Conservation (phyloP, 257 asterid species). For the Solanum stenotomum region DNA sequence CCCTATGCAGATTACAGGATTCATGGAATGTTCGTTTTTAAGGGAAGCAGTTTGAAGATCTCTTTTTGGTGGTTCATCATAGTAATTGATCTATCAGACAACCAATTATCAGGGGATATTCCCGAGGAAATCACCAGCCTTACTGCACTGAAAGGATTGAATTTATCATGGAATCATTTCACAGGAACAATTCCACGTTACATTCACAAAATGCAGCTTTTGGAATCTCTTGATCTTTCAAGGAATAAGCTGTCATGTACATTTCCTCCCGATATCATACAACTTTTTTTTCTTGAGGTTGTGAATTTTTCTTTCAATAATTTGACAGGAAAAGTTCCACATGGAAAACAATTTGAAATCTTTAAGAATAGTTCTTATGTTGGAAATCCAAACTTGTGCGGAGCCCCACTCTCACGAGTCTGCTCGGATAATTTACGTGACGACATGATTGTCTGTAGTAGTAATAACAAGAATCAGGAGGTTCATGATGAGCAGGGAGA, state of each 20-base stretch:
- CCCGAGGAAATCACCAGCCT: neutral
- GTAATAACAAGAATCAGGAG: neutral
- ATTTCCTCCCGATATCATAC: neutral
- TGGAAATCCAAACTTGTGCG: neutral
- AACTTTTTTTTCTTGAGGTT: rapidly evolving
- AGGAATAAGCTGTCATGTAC: neutral
- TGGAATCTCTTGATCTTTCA: neutral
- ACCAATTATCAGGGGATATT: neutral
- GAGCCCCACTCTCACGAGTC: neutral
- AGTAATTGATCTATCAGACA: neutral
- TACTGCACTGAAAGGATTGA: rapidly evolving
- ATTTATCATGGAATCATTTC: neutral
- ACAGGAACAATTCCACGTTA: neutral
- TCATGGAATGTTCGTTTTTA: rapidly evolving
- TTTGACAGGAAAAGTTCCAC: neutral
- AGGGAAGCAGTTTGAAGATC: neutral
- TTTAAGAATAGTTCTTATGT: neutral
- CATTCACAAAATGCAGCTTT: neutral
- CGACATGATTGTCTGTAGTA: neutral
- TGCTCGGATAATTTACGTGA: neutral
- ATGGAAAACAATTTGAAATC: rapidly evolving
- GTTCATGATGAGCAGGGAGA: neutral
- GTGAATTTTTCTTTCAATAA: neutral
- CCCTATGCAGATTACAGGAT: neutral
- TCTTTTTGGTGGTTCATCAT: too few relatives aligned